phyloP scores from a whole-genome alignment of 2,329 filamentous ascomycete species.

The Microdochium paspali region DNA sequence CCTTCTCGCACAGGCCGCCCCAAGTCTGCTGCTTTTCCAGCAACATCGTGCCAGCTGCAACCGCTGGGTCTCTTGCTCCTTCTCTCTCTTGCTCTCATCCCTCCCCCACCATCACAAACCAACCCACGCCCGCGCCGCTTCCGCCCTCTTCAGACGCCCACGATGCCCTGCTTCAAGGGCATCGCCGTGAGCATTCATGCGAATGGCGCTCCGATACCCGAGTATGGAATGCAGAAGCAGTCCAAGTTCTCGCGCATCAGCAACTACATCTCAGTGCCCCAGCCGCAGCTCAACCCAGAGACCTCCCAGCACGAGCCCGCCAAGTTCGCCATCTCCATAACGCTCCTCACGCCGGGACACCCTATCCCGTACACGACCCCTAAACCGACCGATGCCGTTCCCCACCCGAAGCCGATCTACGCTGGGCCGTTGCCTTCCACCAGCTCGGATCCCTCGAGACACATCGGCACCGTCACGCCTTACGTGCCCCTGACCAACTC shows the following conservation, averaged over 20 bases:
- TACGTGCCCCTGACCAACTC: slow-evolving; percentile 91
- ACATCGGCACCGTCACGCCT: slow-evolving; percentile 55
- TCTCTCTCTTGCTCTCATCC: not conserved
- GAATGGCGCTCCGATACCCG: slow-evolving; percentile 69
- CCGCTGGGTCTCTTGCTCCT: not conserved
- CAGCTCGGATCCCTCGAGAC: slow-evolving; percentile 34
- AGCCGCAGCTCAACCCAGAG: slow-evolving; percentile 64
- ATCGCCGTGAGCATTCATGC: slow-evolving; percentile 96
- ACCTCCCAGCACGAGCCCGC: slow-evolving; percentile 79
- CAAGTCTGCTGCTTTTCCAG: not conserved
- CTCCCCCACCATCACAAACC: not conserved
- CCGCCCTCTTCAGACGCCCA: slow-evolving; percentile 12
- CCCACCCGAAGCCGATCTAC: slow-evolving; percentile 71
- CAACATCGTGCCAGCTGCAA: not conserved
- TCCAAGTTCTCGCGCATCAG: slow-evolving; percentile 87
- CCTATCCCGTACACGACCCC: slow-evolving; percentile 89
- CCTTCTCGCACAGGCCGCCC: not conserved
- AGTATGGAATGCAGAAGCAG: slow-evolving; percentile 92
- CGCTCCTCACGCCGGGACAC: slow-evolving; percentile 78
- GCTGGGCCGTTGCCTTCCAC: slow-evolving; percentile 62
- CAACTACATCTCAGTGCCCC: slow-evolving; percentile 92
- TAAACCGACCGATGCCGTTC: slow-evolving; percentile 66
- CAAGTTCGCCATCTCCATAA: slow-evolving; percentile 97
- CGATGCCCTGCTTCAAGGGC: slow-evolving; percentile 95
- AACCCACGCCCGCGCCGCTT: not conserved